Evolutionary conservation across 1,284 basidiomycete species (phyloP).

Genomic region (Wallemia ichthyophaga): DNA sequence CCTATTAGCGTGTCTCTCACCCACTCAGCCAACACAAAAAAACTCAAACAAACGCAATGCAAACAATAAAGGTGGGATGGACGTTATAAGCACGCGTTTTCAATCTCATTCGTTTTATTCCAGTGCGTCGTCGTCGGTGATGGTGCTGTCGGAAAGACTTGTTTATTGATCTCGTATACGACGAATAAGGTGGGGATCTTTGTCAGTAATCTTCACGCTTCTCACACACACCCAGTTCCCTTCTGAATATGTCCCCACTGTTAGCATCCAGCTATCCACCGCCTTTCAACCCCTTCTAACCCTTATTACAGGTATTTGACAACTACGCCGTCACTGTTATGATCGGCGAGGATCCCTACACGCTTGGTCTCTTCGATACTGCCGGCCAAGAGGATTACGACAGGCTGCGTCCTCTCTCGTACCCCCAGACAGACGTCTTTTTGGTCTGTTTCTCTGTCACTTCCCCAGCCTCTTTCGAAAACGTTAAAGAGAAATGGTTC

Average conservation of each 20-base stretch:
- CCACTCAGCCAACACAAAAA: too few relatives aligned
- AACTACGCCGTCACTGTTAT: slow-evolving; percentile 98
- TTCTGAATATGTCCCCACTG: slow-evolving; percentile 95
- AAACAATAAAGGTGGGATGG: neutral
- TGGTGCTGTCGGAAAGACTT: slow-evolving; percentile 99
- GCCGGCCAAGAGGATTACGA: slow-evolving; percentile 99
- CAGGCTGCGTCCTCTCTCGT: slow-evolving; percentile 87
- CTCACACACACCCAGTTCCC: slow-evolving; percentile 34
- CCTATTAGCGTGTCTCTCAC: too few relatives aligned
- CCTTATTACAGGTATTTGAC: slow-evolving; percentile 72
- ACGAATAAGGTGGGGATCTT: slow-evolving; percentile 36
- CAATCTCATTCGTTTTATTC: slow-evolving; percentile 15
- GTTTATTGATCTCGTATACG: slow-evolving; percentile 95
- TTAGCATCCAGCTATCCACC: slow-evolving; percentile 20
- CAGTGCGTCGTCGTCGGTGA: slow-evolving; percentile 53
- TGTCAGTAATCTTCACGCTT: neutral
- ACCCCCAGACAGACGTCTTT: slow-evolving; percentile 98
- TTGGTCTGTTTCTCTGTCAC: slow-evolving; percentile 98
- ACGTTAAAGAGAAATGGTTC: slow-evolving; percentile 99
- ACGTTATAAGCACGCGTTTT: neutral
- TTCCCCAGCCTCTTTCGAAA: slow-evolving; percentile 92
- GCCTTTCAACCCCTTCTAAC: slow-evolving; percentile 2
- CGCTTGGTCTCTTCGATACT: slow-evolving; percentile 91
- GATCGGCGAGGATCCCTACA: slow-evolving; percentile 99
- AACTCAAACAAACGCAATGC: too few relatives aligned